phyloP scores from a whole-genome alignment of 441 rosid genomes.

The Brassica hybrid region DNA sequence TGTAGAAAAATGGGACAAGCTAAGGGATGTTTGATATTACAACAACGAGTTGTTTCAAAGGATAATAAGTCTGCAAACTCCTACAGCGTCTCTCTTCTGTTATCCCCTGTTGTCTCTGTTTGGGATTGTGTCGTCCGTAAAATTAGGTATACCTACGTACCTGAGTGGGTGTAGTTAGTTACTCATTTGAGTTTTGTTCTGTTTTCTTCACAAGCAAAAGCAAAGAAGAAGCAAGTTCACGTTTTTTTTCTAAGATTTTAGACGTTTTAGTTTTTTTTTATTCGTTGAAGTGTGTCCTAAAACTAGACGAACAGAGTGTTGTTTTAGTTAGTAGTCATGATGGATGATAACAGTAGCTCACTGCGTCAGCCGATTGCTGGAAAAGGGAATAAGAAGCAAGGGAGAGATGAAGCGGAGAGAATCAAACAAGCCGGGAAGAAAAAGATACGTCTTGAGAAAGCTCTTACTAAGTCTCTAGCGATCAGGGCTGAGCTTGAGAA shows the following conservation, averaged over 20 bases:
- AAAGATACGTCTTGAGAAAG: conserved; percentile 89
- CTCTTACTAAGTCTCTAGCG: conserved; percentile 94
- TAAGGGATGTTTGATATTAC: conserved; percentile 70
- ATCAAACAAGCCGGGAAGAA: conserved; percentile 97
- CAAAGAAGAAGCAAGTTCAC: not conserved
- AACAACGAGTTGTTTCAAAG: conserved; percentile 55
- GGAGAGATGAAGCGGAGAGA: conserved; percentile 82
- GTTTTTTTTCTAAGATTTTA: no score
- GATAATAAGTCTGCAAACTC: conserved; percentile 53
- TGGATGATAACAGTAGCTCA: not conserved
- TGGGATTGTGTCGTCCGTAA: conserved; percentile 96
- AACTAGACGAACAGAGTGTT: not conserved
- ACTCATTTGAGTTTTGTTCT: conserved; percentile 21
- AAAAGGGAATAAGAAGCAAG: conserved; percentile 82
- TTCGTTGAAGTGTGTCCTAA: not conserved
- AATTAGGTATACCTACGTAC: conserved; percentile 93
- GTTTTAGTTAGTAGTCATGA: not conserved
- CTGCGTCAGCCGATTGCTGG: conserved; percentile 24
- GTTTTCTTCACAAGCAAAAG: no score
- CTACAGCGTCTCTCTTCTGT: conserved; percentile 68
- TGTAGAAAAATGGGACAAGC: conserved; percentile 68
- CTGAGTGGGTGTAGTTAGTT: conserved; percentile 74
- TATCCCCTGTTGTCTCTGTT: conserved; percentile 90
- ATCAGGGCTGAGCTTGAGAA: conserved; percentile 88
- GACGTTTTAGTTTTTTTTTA: no score